A percentile compares a stretch with the other conserved stretches of the same genome.
Evolutionary conservation across 108 stramenopile genomes (phyloP).

Genomic region (Cyclotella choctawhatcheeana): DNA sequence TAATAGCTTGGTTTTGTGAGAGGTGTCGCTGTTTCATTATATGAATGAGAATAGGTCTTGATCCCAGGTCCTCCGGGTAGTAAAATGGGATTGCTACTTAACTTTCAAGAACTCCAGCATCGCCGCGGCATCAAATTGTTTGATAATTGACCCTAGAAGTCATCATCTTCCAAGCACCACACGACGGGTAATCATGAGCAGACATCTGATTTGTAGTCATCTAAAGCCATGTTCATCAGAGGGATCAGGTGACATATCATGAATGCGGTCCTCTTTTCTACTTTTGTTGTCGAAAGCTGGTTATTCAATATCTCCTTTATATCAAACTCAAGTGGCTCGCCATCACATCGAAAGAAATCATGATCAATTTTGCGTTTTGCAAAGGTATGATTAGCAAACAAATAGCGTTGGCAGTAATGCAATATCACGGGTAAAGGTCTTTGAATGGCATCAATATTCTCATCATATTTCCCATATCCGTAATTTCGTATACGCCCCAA

Average conservation of each 20-base stretch:
- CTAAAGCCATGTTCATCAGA: constrained; percentile 56
- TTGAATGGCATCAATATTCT: not conserved
- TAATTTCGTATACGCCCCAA: constrained; percentile 29
- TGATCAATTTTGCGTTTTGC: constrained; percentile 76
- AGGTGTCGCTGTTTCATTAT: not conserved
- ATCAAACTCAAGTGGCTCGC: constrained; percentile 62
- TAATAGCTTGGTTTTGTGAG: too few relatives aligned
- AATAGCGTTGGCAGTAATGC: constrained; percentile 66
- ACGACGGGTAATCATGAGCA: not conserved
- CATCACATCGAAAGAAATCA: constrained; percentile 79
- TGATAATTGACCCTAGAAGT: not conserved
- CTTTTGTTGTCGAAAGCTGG: constrained; percentile 44
- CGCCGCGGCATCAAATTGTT: too few relatives aligned
- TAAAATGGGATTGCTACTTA: not conserved
- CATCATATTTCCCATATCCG: constrained; percentile 24
- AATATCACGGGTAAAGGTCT: constrained; percentile 44
- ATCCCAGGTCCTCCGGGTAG: too few relatives aligned
- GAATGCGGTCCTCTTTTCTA: constrained; percentile 42
- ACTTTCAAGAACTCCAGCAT: too few relatives aligned
- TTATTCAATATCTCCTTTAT: constrained; percentile 49
- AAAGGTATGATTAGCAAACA: constrained; percentile 66
- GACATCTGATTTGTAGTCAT: constrained; percentile 45
- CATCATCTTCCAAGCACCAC: too few relatives aligned
- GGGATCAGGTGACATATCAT: constrained; percentile 60
- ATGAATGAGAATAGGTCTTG: too few relatives aligned